phyloP scores from a whole-genome alignment of 305 asterid genomes.

The Withania somnifera region DNA sequence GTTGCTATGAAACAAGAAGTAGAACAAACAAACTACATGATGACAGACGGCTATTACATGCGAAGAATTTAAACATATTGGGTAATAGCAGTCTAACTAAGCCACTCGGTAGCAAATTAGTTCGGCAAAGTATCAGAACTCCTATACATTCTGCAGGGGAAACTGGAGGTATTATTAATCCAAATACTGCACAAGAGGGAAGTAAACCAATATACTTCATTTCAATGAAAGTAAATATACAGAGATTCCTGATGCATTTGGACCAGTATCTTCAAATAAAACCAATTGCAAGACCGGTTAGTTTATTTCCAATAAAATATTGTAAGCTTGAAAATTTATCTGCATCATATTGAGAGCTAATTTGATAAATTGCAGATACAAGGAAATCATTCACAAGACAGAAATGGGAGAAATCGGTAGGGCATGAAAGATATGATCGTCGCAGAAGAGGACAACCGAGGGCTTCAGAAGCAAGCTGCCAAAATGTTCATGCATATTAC shows the following conservation, averaged over 20 bases:
- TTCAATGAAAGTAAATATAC: too few species aligned
- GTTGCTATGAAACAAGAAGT: constrained; percentile 4
- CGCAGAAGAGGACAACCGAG: background rate
- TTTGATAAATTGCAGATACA: background rate
- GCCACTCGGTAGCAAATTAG: background rate
- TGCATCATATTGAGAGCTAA: background rate
- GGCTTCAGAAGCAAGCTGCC: background rate
- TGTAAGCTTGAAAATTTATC: background rate
- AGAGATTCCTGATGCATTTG: too few species aligned
- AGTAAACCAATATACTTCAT: background rate
- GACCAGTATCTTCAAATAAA: background rate
- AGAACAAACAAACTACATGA: background rate
- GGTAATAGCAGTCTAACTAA: background rate
- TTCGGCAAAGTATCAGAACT: background rate
- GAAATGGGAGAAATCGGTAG: background rate
- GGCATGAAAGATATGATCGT: background rate
- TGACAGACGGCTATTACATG: background rate
- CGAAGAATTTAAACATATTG: background rate
- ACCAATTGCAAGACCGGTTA: background rate
- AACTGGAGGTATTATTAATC: background rate
- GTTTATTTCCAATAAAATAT: background rate
- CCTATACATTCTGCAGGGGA: background rate
- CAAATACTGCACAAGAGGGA: background rate
- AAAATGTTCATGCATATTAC: background rate
- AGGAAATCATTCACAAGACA: background rate